Evolutionary conservation across 805 yeast species (phyloP).

Genomic region (Tetrapisispora taiwanensis): DNA sequence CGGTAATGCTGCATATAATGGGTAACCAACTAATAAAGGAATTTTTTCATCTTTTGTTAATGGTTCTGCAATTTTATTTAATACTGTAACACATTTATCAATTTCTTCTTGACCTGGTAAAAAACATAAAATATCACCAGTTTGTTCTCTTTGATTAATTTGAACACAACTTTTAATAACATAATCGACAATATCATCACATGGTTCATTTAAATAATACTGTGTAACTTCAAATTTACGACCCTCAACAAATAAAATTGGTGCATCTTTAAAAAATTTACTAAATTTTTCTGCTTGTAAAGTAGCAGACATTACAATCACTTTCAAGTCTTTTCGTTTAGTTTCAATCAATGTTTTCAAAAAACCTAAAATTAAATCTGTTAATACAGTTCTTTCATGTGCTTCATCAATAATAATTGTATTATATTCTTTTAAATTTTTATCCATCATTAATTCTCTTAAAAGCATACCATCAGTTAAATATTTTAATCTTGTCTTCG

Average conservation of each 20-base stretch:
- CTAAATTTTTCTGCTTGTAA: slow-evolving; percentile 79
- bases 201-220: slow-evolving; percentile 48
- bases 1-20: slow-evolving; percentile 89
- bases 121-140: slow-evolving; percentile 86
- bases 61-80: slow-evolving; percentile 51
- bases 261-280: slow-evolving; percentile 64
- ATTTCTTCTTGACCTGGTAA: slow-evolving; percentile 97
- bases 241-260: slow-evolving; percentile 83
- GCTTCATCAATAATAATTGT: slow-evolving; percentile 90
- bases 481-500: slow-evolving; percentile 65
- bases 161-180: slow-evolving; percentile 66
- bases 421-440: slow-evolving; percentile 50
- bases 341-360: slow-evolving; percentile 51
- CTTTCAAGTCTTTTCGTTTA: slow-evolving; percentile 47
- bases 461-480: slow-evolving; percentile 96
- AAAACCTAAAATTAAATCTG: slow-evolving; percentile 85
- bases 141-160: slow-evolving; percentile 63
- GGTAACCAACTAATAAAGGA: slow-evolving; percentile 66
- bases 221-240: slow-evolving; percentile 77
- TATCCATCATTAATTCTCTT: slow-evolving; percentile 79
- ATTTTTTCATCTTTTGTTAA: slow-evolving; percentile 52
- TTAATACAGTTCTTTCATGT: slow-evolving; percentile 88
- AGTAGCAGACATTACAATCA: slow-evolving; percentile 94
- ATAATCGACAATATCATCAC: slow-evolving; percentile 78
- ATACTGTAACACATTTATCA: slow-evolving; percentile 63